A percentile compares a stretch with the other conserved stretches of the same genome.
Conservation (phyloP, 257 asterid genomes). For the Solanum arcanum region DNA sequence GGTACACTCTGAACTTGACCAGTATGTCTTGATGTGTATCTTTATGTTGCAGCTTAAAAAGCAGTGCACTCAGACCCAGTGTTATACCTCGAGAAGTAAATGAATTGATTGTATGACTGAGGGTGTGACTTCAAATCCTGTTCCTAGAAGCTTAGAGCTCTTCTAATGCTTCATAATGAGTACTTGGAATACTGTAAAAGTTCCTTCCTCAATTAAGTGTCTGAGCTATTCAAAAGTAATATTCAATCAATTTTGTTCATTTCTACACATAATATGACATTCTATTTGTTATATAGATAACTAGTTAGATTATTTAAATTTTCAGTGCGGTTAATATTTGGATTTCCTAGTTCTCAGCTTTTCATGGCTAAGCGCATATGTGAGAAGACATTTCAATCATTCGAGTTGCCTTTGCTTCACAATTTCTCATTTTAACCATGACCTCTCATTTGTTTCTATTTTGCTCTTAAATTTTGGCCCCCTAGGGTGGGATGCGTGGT, state of each 20-base stretch:
- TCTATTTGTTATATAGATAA: neutral
- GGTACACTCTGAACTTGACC: neutral
- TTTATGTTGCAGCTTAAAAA: neutral
- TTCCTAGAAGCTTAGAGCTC: neutral
- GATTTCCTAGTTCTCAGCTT: neutral
- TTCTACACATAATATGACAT: neutral
- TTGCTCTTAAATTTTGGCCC: neutral
- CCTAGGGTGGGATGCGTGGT: neutral
- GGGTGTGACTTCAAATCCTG: neutral
- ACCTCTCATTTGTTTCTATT: conserved; percentile 1
- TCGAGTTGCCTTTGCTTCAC: neutral
- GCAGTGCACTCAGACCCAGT: neutral
- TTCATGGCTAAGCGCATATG: neutral
- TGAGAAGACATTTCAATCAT: neutral
- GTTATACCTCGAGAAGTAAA: neutral
- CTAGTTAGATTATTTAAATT: neutral
- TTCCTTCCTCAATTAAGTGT: neutral
- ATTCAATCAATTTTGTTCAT: neutral
- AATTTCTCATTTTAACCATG: neutral
- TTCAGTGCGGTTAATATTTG: neutral
- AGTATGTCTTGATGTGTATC: neutral
- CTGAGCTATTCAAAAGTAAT: neutral
- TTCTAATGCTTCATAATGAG: neutral
- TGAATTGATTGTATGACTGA: neutral
- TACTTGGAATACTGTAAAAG: neutral